A percentile compares a stretch with the other conserved stretches of the same genome.
Conservation (phyloP, 2,329 filamentous ascomycete genomes). For the Calonectria montana region DNA sequence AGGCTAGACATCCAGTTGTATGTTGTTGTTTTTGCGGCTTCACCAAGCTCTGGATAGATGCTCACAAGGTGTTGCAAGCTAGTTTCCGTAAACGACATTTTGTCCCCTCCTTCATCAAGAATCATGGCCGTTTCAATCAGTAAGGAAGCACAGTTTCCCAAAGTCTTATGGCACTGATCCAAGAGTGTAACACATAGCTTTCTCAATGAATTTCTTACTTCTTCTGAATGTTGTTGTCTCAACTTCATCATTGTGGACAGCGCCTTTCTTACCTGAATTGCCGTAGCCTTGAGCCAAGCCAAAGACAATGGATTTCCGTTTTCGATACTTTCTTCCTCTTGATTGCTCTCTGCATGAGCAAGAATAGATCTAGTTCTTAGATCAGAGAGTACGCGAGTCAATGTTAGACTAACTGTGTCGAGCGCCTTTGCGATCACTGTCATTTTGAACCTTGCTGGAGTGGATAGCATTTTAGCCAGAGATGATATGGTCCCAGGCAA, state of each 20-base stretch:
- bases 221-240: conserved; percentile 74
- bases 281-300: conserved; percentile 83
- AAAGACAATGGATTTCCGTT: conserved; percentile 55
- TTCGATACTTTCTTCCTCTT: conserved; percentile 35
- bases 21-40: conserved; percentile 75
- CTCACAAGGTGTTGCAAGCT: conserved; percentile 70
- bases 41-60: conserved; percentile 71
- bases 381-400: conserved; percentile 69
- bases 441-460: conserved; percentile 68
- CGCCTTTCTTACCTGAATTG: conserved; percentile 84
- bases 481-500: conserved; percentile 89
- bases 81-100: conserved; percentile 54
- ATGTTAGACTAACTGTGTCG: conserved; percentile 64
- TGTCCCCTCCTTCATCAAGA: conserved; percentile 65
- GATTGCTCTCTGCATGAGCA: conserved; percentile 46
- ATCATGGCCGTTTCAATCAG: conserved; percentile 86
- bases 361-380: conserved; percentile 62
- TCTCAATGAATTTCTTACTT: conserved; percentile 76
- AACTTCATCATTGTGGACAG: conserved; percentile 82
- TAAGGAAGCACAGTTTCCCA: conserved; percentile 76
- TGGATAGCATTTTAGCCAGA: conserved; percentile 79
- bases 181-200: conserved; percentile 79
- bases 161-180: conserved; percentile 80
- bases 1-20: conserved; percentile 87
- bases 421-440: conserved; percentile 73